These are phyloP conservation scores for Gaeumannomyces sp. DNA, from an alignment of 2,329 filamentous ascomycete species.

Conservation along the genomic window DNA sequence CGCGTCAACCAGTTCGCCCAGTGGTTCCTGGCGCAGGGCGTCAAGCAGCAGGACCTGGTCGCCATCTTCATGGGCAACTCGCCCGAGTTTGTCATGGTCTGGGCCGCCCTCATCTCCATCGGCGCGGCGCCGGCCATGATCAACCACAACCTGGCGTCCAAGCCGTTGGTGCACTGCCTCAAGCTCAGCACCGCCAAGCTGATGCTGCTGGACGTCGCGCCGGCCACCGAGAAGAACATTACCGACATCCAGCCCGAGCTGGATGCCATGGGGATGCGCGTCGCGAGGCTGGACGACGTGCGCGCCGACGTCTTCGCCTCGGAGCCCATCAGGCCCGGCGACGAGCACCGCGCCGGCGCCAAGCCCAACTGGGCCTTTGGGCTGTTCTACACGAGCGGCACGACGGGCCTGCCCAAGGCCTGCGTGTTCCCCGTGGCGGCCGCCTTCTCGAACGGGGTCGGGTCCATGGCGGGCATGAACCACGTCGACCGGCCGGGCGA, in stretches of 20 bases:
- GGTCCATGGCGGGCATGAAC: constrained; percentile 22
- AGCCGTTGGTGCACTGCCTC: constrained; percentile 60
- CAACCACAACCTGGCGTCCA: constrained; percentile 61
- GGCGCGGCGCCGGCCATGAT: constrained; percentile 65
- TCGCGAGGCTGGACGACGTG: constrained; percentile 42
- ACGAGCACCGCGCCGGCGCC: constrained; percentile 48
- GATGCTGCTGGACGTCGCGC: constrained; percentile 52
- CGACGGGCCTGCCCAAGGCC: constrained; percentile 70
- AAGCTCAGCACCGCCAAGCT: constrained; percentile 49
- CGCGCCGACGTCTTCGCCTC: constrained; percentile 22
- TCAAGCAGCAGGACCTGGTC: constrained; percentile 55
- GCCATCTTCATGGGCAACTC: constrained; percentile 63
- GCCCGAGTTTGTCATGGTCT: constrained; percentile 59
- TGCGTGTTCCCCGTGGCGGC: constrained; percentile 51
- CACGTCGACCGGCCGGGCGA: constrained; percentile 34
- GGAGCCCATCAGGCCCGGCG: constrained; percentile 44
- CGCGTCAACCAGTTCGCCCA: constrained; percentile 54
- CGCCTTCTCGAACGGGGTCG: constrained; percentile 22
- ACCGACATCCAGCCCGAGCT: constrained; percentile 51
- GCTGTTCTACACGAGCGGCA: constrained; percentile 68
- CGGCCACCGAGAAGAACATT: constrained; percentile 48
- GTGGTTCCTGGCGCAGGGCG: constrained; percentile 53
- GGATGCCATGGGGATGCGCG: constrained; percentile 42
- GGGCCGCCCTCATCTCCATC: constrained; percentile 58
- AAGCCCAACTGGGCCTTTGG: constrained; percentile 49